These are phyloP conservation scores for Neurospora intermedia DNA, from an alignment of 495 filamentous ascomycete genomes.

Conservation along the genomic window DNA sequence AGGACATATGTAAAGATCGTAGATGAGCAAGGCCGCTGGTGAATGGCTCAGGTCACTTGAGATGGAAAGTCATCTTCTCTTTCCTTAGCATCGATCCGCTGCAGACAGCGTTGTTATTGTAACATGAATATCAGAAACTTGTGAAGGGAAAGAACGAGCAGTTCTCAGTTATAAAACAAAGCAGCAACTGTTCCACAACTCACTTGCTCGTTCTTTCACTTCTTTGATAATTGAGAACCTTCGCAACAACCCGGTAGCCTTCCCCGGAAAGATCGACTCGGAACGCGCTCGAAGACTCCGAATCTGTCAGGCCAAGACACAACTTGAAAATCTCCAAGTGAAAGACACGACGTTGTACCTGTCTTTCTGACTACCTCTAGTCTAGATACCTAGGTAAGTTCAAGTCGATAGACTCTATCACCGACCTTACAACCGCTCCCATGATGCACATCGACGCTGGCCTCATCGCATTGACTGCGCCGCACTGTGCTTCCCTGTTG, in stretches of 20 bases:
- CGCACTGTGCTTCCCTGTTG: not conserved
- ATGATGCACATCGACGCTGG: not conserved
- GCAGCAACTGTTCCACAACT: not conserved
- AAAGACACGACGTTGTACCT: not conserved
- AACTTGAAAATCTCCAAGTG: not conserved
- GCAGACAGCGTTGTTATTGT: not conserved
- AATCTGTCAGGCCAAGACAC: not conserved
- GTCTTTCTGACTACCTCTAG: not conserved
- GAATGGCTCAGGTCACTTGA: not conserved
- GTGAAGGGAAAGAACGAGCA: not conserved
- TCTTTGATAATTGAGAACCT: not conserved
- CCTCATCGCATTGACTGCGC: not conserved
- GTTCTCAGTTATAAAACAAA: not conserved
- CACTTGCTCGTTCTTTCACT: not conserved
- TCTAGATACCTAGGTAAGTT: not conserved
- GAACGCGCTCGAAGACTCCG: not conserved
- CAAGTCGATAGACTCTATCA: not conserved
- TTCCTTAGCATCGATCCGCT: not conserved
- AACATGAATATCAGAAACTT: not conserved
- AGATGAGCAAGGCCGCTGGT: not conserved
- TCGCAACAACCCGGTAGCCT: not conserved
- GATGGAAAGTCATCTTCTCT: not conserved
- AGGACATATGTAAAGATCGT: not conserved
- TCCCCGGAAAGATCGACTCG: not conserved
- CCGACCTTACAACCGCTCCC: not conserved